Evolutionary conservation across 169 alveolate species (phyloP).

Genomic region (Cryptosporidium andersoni): DNA sequence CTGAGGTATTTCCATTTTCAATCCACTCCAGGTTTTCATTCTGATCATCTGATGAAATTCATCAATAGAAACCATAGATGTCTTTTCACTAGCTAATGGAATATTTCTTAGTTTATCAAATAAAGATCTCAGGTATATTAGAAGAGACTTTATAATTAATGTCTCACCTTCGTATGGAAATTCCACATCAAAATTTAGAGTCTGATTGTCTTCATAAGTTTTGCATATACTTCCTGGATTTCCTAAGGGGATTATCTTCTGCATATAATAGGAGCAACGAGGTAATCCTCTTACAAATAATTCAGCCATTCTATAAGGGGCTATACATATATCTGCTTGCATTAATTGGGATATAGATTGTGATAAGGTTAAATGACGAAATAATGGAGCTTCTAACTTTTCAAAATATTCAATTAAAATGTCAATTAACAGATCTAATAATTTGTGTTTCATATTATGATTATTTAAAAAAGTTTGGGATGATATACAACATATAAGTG

Average conservation of each 20-base stretch:
- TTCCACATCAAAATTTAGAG: slow-evolving; percentile 8
- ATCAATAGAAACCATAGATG: not conserved
- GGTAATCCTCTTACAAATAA: slow-evolving; percentile 69
- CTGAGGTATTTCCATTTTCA: slow-evolving; percentile 64
- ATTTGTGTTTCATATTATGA: not conserved
- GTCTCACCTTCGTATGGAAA: slow-evolving; percentile 64
- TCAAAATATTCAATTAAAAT: slow-evolving; percentile 62
- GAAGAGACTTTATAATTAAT: slow-evolving; percentile 26
- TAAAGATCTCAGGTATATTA: slow-evolving; percentile 32
- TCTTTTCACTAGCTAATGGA: slow-evolving; percentile 24
- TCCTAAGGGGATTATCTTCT: not conserved
- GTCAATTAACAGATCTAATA: slow-evolving; percentile 29
- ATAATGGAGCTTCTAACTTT: slow-evolving; percentile 47
- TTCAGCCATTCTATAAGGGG: slow-evolving; percentile 69
- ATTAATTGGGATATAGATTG: slow-evolving; percentile 8
- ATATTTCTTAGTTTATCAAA: slow-evolving; percentile 60
- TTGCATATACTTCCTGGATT: slow-evolving; percentile 35
- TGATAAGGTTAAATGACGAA: slow-evolving; percentile 40
- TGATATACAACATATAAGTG: not conserved
- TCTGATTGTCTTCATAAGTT: slow-evolving; percentile 23
- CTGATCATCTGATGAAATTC: slow-evolving; percentile 24
- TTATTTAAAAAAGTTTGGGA: not conserved
- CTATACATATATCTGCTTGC: slow-evolving; percentile 23
- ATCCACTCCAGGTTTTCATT: slow-evolving; percentile 65
- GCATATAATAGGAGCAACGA: slow-evolving; percentile 63